Conservation (phyloP, 805 yeast species). For the Pichia nakasei region DNA sequence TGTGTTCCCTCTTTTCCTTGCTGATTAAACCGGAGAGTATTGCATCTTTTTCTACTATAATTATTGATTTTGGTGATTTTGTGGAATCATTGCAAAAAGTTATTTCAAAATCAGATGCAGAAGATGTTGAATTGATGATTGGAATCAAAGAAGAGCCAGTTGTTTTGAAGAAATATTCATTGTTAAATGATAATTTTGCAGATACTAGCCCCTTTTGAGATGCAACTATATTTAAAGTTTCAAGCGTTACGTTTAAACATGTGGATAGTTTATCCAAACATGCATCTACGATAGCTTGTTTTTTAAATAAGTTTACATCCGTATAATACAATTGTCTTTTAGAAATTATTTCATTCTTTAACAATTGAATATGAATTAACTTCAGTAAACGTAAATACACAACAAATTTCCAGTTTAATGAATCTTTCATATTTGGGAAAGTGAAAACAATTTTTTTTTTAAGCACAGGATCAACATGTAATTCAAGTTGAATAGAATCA, state of each 20-base stretch:
- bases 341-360: conserved; percentile 24
- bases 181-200: conserved; percentile 18
- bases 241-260: conserved; percentile 31
- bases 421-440: conserved; percentile 16
- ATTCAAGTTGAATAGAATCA: conserved; percentile 13
- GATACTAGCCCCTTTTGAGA: conserved; percentile 49
- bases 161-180: not conserved
- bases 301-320: conserved; percentile 42
- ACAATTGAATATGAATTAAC: conserved; percentile 13
- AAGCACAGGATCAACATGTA: conserved; percentile 8
- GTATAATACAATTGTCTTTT: conserved; percentile 51
- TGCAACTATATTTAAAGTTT: conserved; percentile 37
- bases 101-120: conserved; percentile 11
- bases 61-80: conserved; percentile 22
- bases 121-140: conserved; percentile 21
- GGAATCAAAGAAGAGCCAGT: conserved; percentile 31
- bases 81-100: conserved; percentile 3
- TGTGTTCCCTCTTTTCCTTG: not conserved
- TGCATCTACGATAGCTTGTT: conserved; percentile 35
- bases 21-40: conserved; percentile 30
- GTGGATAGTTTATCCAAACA: conserved; percentile 31
- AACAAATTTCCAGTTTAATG: conserved; percentile 15
- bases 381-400: conserved; percentile 18
- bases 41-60: conserved; percentile 47
- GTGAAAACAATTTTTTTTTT: conserved; percentile 3